Evolutionary conservation across 208 protist genomes (phyloP).

Genomic region (Trypanosoma brucei): DNA sequence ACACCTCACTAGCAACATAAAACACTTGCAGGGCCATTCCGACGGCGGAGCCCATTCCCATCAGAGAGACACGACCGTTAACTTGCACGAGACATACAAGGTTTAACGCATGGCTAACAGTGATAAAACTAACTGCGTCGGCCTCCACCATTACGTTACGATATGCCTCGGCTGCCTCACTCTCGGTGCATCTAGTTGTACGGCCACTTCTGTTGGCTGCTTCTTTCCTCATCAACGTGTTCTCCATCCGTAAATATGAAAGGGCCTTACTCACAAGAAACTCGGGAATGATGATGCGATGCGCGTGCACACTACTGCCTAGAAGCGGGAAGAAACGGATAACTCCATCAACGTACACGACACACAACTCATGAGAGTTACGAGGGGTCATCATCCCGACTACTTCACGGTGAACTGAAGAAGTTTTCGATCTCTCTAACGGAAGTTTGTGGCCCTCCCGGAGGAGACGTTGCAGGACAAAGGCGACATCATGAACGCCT

Average conservation of each 20-base stretch:
- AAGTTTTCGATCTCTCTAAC: constrained; percentile 8
- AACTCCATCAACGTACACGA: constrained; percentile 69
- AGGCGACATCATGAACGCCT: constrained; percentile 43
- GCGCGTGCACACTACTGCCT: constrained; percentile 43
- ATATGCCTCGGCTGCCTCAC: not conserved
- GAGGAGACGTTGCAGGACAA: constrained; percentile 53
- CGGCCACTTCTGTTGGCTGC: not conserved
- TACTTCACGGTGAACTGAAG: constrained; percentile 50
- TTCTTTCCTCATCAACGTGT: constrained; percentile 3
- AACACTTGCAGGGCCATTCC: constrained; percentile 50
- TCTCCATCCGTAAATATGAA: constrained; percentile 26
- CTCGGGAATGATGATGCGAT: constrained; percentile 62
- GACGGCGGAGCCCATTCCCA: constrained; percentile 42
- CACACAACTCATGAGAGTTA: constrained; percentile 55
- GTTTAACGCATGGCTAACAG: constrained; percentile 48
- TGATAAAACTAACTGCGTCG: constrained; percentile 67
- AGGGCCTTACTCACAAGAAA: constrained; percentile 50
- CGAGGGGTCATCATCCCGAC: constrained; percentile 53
- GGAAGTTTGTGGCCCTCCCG: constrained; percentile 7
- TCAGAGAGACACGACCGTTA: constrained; percentile 51
- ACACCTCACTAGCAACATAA: constrained; percentile 49
- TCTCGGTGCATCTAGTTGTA: not conserved
- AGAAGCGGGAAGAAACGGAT: constrained; percentile 61
- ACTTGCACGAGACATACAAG: constrained; percentile 70
- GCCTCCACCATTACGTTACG: constrained; percentile 42